Evolutionary conservation across 805 yeast genomes (phyloP).

Genomic region (Metschnikowia shivogae): DNA sequence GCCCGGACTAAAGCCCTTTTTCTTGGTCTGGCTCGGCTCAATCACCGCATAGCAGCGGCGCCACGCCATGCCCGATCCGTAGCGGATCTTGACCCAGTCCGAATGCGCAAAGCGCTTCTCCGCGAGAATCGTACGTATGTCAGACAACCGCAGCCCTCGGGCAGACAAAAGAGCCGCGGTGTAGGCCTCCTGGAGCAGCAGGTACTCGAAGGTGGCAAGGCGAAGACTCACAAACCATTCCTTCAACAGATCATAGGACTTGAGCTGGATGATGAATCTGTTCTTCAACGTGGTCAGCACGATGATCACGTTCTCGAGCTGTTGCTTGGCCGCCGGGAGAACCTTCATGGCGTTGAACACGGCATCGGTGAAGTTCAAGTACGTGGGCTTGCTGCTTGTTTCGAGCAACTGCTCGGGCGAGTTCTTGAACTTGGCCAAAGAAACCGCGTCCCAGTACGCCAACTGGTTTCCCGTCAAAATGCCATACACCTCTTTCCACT

Average conservation of each 20-base stretch:
- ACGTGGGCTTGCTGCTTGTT: conserved; percentile 72
- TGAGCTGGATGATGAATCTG: conserved; percentile 76
- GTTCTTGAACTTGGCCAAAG: conserved; percentile 49
- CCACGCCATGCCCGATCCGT: conserved; percentile 99
- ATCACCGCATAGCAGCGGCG: conserved; percentile 88
- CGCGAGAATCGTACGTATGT: conserved; percentile 78
- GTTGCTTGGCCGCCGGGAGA: conserved; percentile 60
- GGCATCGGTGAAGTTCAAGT: conserved; percentile 89
- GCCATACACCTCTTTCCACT: conserved; percentile 93
- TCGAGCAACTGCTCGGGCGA: conserved; percentile 52
- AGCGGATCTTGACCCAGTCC: conserved; percentile 92
- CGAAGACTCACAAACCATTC: conserved; percentile 84
- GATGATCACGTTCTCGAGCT: conserved; percentile 73
- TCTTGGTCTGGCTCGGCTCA: conserved; percentile 58
- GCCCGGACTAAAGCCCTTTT: conserved; percentile 52
- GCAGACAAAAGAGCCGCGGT: conserved; percentile 92
- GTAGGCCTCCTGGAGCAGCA: conserved; percentile 87
- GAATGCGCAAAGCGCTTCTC: conserved; percentile 84
- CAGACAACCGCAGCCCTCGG: conserved; percentile 83
- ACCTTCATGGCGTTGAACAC: conserved; percentile 67
- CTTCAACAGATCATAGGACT: conserved; percentile 57
- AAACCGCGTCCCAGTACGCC: conserved; percentile 86
- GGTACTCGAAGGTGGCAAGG: conserved; percentile 74
- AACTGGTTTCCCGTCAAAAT: conserved; percentile 85
- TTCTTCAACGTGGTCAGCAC: conserved; percentile 91